phyloP scores from a whole-genome alignment of 169 alveolate genomes.

The Toxoplasma gondii region DNA sequence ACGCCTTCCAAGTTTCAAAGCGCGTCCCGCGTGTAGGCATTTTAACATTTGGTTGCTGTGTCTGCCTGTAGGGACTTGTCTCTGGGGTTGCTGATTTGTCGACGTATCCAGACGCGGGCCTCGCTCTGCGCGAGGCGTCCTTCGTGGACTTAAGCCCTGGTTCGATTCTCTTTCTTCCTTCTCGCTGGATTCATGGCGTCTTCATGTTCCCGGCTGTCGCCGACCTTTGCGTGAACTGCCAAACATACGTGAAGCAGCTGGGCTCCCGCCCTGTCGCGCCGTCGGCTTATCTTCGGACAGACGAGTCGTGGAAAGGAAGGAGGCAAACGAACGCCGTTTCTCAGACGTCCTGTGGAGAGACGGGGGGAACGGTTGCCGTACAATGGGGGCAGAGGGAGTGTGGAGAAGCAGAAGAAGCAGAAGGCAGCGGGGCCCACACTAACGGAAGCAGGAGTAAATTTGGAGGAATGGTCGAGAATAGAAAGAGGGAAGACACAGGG shows the following conservation, averaged over 20 bases:
- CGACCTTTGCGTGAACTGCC: not conserved
- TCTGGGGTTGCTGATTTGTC: not conserved
- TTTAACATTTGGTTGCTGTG: not conserved
- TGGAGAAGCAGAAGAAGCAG: not conserved
- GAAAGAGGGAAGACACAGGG: no score
- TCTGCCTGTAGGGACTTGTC: not conserved
- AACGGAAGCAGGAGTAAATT: no score
- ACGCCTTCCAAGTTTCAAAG: no score
- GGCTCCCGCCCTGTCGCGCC: not conserved
- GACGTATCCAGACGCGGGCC: not conserved
- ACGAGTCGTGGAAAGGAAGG: not conserved
- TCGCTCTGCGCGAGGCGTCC: slow-evolving; percentile 30
- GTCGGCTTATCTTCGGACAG: not conserved
- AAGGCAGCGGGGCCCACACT: not conserved
- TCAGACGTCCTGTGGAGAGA: no score
- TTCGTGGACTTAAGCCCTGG: slow-evolving; percentile 65
- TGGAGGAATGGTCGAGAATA: no score
- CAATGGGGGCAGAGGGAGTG: not conserved
- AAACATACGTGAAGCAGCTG: not conserved
- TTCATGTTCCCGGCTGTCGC: slow-evolving; percentile 5
- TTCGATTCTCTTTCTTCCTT: slow-evolving; percentile 69
- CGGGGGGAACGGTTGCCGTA: no score
- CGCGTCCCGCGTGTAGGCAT: not conserved
- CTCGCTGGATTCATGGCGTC: slow-evolving; percentile 74
- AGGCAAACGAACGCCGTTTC: not conserved